Base-by-base conservation (phyloP, 768 basidiomycete genomes). In the Chlorophyllum brunneum region DNA sequence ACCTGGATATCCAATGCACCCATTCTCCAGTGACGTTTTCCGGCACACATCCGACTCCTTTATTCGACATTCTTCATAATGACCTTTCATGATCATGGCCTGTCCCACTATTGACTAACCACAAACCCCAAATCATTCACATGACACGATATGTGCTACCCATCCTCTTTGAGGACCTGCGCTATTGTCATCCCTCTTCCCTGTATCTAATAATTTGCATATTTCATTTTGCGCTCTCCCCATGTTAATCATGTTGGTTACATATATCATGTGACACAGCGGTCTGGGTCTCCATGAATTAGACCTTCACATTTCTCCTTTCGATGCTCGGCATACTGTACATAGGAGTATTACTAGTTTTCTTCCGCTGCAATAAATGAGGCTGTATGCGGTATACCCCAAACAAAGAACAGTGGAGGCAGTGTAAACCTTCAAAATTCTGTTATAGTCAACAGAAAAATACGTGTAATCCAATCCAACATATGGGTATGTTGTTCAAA, bases 291-390 rank as follows among this genome's bases (percentile, higher is more conserved):
- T 23, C 30, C 16, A 38, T 39, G 48, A 39, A 40, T 27, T 49
- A 49, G 48, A 51, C 29, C 23, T 43, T 51, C 20, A 51, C n/a
- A 7, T 36, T 13, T 8, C 26, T 40, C 16, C 48, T 55, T 42
- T 38, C 33, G 48, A 20, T 51, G 30, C 18, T 55, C 23, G 47
- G 53, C 42, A 51, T 56, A 51, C 24, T 56, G 50, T 56, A 56
- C 43, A 56, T 51, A 40, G 30, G 51, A 56, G 55, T 56, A 56
- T 37, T 51, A 40, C 43, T 56, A 51, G 44, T 13, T 40, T 15
- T 6, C 45, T 38, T 51, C 43, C 23, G 44, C 41, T 43, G 42
- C 42, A 42, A 47, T 54, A 48, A 45, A 30, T 27, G 11, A 46
- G 26, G 15, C 15, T 38, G 34, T 45, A 52, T 43, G 22, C 30